Evolutionary conservation across 75 land plant species (phyloP), one percentile per base, ranked within the genome.

Genomic region (Larix kaempferi): DNA sequence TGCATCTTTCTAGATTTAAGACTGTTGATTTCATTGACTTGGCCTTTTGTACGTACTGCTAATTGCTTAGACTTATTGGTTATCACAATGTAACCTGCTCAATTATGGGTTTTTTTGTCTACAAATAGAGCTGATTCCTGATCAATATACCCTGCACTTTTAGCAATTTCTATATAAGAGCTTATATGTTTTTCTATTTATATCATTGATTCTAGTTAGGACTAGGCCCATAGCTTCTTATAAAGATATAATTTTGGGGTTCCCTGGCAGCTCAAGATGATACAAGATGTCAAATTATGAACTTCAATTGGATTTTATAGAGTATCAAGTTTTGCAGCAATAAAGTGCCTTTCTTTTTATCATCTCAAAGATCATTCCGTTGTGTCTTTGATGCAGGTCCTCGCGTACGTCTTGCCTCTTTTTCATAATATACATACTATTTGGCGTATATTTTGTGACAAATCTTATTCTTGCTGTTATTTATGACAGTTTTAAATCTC

Each of bases 381-480:
- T 19, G 54, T 22, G 10, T 74, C 15, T 75, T 33, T 77, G 79
- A 59, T 79, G 7, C 85, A 95, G 98, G 92, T 77, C 83, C 56
- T 93, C 95, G 14, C 93, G 98, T 56, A 88, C 85, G 82, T 93
- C 86, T 49, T 85, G 84, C 66, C 57, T 95, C 19, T 95, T 95
- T 78, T 95, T 95, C 57, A 84, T 95, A 78, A 78, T 93, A 56
- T 95, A 93, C 78, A 82, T 95, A 22, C 84, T 95, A 22, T 73
- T 95, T 81, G 98, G 93, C 14, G 98, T 95, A 14, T 95, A 91
- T 77, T 95, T 95, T 59, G 79, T 95, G 76, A 95, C 93, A 67
- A 95, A 91, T 77, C 82, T 95, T 67, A 85, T 95, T 64, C 94
- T 95, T 85, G 98, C 98, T 57, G 98, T 95, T 73, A 92, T 95